Evolutionary conservation across 306 rosid species (phyloP).

Genomic region (Ammopiptanthus mongolicus): DNA sequence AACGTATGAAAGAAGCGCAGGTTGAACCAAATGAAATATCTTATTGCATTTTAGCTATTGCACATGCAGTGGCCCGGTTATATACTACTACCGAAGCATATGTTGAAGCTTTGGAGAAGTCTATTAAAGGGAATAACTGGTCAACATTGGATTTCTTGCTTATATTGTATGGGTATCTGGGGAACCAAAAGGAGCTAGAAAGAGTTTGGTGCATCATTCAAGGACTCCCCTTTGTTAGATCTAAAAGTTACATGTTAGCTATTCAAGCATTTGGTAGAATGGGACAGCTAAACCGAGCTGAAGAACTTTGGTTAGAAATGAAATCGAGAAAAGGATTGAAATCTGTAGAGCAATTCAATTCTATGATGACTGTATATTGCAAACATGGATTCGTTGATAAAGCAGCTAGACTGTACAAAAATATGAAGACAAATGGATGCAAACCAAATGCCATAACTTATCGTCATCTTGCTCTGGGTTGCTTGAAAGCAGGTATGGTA

Average conservation of each 20-base stretch:
- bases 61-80: conserved; percentile 77
- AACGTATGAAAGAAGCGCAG: conserved; percentile 54
- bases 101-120: conserved; percentile 70
- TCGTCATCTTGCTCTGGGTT: conserved; percentile 73
- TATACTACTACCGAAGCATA: conserved; percentile 67
- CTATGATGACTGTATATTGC: conserved; percentile 69
- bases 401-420: conserved; percentile 53
- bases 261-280: conserved; percentile 85
- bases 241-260: conserved; percentile 72
- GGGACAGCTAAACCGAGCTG: conserved; percentile 57
- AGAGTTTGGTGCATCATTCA: conserved; percentile 58
- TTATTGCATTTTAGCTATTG: conserved; percentile 74
- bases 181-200: conserved; percentile 66
- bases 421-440: conserved; percentile 54
- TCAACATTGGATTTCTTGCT: conserved; percentile 72
- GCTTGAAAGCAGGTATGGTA: conserved; percentile 66
- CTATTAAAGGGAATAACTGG: conserved; percentile 67
- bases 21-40: conserved; percentile 88
- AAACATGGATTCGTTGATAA: conserved; percentile 59
- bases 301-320: conserved; percentile 89
- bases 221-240: conserved; percentile 60
- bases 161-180: conserved; percentile 68
- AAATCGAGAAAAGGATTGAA: conserved; percentile 51
- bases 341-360: conserved; percentile 70
- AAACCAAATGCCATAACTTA: conserved; percentile 83